Conservation (phyloP, 2,329 filamentous ascomycete species). For the Phoma sp. region DNA sequence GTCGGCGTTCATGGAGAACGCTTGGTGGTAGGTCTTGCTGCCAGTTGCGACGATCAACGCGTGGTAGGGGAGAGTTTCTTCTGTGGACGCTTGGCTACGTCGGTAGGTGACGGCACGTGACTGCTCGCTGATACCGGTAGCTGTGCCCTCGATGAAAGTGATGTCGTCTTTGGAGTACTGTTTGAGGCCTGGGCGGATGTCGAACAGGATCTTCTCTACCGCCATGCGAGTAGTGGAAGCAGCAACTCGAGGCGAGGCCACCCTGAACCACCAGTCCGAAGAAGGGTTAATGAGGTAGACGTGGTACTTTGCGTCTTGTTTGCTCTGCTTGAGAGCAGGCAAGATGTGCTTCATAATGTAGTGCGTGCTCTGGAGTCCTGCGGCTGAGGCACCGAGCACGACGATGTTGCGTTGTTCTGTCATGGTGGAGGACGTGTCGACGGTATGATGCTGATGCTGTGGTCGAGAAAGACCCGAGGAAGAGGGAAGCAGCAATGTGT, state of each 20-base stretch:
- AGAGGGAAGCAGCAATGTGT: not conserved
- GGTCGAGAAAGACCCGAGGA: not conserved
- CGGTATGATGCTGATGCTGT: not conserved
- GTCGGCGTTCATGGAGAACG: conserved; percentile 52
- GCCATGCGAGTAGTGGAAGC: conserved; percentile 57
- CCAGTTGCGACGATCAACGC: conserved; percentile 65
- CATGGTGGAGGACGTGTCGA: conserved; percentile 25
- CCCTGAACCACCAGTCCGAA: conserved; percentile 60
- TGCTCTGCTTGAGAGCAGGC: conserved; percentile 38
- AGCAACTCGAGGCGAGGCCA: conserved; percentile 61
- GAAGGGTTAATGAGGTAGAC: conserved; percentile 63
- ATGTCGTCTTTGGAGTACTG: conserved; percentile 56
- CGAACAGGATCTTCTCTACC: conserved; percentile 56
- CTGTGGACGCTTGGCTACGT: conserved; percentile 28
- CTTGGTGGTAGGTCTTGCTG: conserved; percentile 53
- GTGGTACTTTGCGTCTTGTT: conserved; percentile 51
- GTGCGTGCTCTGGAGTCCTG: conserved; percentile 41
- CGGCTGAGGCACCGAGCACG: conserved; percentile 40
- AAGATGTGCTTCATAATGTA: conserved; percentile 47
- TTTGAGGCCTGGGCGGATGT: conserved; percentile 58
- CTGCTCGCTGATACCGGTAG: conserved; percentile 54
- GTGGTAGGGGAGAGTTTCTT: conserved; percentile 55
- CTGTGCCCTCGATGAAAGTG: conserved; percentile 59
- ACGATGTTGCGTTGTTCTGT: conserved; percentile 45
- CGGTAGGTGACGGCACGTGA: conserved; percentile 54